These are phyloP conservation scores for Ceriops decandra DNA, from an alignment of 345 rosid species.

Conservation along the genomic window DNA sequence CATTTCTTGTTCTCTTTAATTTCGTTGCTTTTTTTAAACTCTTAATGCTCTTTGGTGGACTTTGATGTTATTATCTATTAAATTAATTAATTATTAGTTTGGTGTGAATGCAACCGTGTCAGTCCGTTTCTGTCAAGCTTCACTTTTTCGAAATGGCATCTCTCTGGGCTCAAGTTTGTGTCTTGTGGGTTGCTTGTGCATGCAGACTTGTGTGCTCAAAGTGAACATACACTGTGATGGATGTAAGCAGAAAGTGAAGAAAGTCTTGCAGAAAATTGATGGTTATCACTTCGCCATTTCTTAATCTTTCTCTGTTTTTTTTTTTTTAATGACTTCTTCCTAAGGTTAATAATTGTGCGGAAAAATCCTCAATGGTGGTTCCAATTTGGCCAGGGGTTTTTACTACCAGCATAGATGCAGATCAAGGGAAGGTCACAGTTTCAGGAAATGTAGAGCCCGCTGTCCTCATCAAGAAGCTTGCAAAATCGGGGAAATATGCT, in stretches of 20 bases:
- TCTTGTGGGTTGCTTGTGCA: constrained; percentile 27
- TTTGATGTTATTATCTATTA: not conserved
- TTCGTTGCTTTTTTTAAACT: constrained; percentile 22
- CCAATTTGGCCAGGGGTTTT: constrained; percentile 57
- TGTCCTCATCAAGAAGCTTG: constrained; percentile 76
- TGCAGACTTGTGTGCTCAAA: constrained; percentile 94
- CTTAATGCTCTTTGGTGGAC: not conserved
- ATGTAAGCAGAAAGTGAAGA: constrained; percentile 85
- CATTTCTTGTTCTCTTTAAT: not conserved
- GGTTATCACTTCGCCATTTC: constrained; percentile 41
- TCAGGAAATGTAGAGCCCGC: constrained; percentile 67
- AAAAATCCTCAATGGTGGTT: not conserved
- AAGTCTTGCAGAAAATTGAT: constrained; percentile 86
- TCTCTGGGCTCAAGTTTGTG: not conserved
- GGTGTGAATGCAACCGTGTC: not conserved
- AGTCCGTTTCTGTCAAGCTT: not conserved
- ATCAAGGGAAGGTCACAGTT: constrained; percentile 81
- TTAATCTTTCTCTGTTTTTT: not conserved
- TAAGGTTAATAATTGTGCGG: not conserved
- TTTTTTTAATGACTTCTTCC: not conserved
- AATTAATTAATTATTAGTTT: too few relatives aligned
- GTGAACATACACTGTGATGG: constrained; percentile 98
- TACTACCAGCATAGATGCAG: constrained; percentile 68
- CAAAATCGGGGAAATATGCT: constrained; percentile 88
- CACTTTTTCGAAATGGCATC: not conserved